phyloP scores from a whole-genome alignment of 2,329 filamentous ascomycete genomes.

The Uncinocarpus reesii region DNA sequence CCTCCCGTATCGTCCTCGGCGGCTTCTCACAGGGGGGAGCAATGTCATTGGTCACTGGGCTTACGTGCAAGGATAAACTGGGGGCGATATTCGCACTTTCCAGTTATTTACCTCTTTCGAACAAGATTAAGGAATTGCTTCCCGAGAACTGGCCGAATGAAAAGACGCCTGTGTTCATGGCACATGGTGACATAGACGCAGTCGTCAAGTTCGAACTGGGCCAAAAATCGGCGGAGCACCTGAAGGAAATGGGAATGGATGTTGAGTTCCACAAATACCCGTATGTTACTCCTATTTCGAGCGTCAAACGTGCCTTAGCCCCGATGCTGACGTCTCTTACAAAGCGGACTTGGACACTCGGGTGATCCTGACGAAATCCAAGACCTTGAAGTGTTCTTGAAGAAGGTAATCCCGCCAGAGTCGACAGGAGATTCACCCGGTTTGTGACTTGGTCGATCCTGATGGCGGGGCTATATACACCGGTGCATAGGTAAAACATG shows the following conservation, averaged over 20 bases:
- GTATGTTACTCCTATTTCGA: slow-evolving; percentile 39
- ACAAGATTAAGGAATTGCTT: slow-evolving; percentile 51
- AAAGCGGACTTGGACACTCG: slow-evolving; percentile 61
- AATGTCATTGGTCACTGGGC: slow-evolving; percentile 69
- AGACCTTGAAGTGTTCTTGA: slow-evolving; percentile 60
- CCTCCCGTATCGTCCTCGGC: slow-evolving; percentile 71
- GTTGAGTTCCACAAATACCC: slow-evolving; percentile 67
- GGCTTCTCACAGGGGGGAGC: slow-evolving; percentile 65
- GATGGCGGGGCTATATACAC: slow-evolving; percentile 11
- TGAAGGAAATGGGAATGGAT: slow-evolving; percentile 61
- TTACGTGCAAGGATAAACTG: slow-evolving; percentile 63
- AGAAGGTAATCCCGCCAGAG: slow-evolving; percentile 43
- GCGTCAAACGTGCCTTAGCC: not conserved
- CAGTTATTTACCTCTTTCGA: slow-evolving; percentile 64
- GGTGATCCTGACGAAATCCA: slow-evolving; percentile 70
- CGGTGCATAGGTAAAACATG: not conserved
- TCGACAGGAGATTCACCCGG: slow-evolving; percentile 20
- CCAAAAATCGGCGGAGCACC: slow-evolving; percentile 51
- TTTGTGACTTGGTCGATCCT: slow-evolving; percentile 8
- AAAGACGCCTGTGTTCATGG: slow-evolving; percentile 77
- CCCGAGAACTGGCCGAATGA: slow-evolving; percentile 52
- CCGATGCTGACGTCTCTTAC: not conserved
- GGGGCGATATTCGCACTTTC: slow-evolving; percentile 83
- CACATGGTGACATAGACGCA: slow-evolving; percentile 68
- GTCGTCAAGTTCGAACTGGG: slow-evolving; percentile 63